Base-by-base conservation (phyloP, 2,329 filamentous ascomycete genomes). In the Penicillium polonicum region DNA sequence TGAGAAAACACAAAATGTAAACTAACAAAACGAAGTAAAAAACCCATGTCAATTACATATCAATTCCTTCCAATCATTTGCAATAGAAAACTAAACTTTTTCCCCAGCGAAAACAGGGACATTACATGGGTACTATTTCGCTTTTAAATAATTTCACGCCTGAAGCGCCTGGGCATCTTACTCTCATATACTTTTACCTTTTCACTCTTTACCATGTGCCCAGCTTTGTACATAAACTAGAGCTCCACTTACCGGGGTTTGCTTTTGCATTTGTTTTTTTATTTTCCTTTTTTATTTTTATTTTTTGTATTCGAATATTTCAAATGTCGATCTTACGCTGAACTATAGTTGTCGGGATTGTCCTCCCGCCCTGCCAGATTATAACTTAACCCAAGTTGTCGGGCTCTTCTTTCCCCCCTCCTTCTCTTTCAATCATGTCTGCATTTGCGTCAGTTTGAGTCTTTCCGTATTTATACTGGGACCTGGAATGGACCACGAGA, bases 301-400 rank as follows among this genome's bases (percentile, higher is more conserved):
- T 19, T 56, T 55, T 57, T 56, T 57, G 52, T 27, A 35, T 36
- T 38, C 15, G 10, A 57, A 58, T 31, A 60, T 60, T 63, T 59
- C 52, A 54, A 43, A 53, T 58, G 63, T 63, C 57, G 63, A 65
- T 66, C 63, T 50, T 52, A 46, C 57, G 48, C 41, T 59, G 54
- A 62, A 60, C 66, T 68, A 67, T 66, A 66, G 64, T 66, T 63
- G 64, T 62, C 66, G 64, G 60, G 63, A 68, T 61, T 61, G 58
- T 66, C 66, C 61, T 68, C 61, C 67, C 66, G 63, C 63, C 60
- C 64, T 68, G 66, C 70, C 70, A 69, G 68, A 70, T 64, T 65
- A 61, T 67, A 73, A 72, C 72, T 70, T 72, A 71, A 73, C 68
- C 72, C 72, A 70, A 65, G 62, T 67, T 72, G 68, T 70, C 70